A percentile compares a stretch with the other conserved stretches of the same genome.
These are phyloP conservation scores for Aspergillus fischeri DNA, from an alignment of 2,329 filamentous ascomycete genomes.

Conservation along the genomic window DNA sequence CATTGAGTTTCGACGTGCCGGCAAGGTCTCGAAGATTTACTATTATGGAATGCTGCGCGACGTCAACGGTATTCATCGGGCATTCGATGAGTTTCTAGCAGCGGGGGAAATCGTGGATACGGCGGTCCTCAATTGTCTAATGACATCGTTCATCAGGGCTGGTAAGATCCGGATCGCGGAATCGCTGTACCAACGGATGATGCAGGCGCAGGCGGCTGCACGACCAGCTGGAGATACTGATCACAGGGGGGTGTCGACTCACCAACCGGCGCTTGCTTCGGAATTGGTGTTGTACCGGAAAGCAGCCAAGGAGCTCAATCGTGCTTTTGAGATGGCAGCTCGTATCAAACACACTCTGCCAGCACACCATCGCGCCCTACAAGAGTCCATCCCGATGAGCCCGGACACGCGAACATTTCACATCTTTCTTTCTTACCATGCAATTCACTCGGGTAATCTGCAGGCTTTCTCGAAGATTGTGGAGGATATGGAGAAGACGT, in stretches of 20 bases:
- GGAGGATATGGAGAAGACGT: constrained; percentile 69
- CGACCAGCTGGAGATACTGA: constrained; percentile 27
- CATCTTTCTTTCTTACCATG: constrained; percentile 72
- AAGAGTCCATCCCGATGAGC: constrained; percentile 61
- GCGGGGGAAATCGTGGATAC: constrained; percentile 86
- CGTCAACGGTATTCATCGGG: constrained; percentile 66
- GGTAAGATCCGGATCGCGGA: constrained; percentile 75
- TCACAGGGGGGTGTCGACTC: constrained; percentile 17
- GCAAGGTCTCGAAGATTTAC: constrained; percentile 76
- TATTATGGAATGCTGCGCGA: constrained; percentile 75
- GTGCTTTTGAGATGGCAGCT: constrained; percentile 45
- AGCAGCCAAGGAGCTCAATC: constrained; percentile 43
- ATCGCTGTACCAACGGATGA: constrained; percentile 81
- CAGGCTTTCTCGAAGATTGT: constrained; percentile 66
- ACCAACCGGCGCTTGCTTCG: constrained; percentile 21
- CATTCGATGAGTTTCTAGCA: constrained; percentile 79
- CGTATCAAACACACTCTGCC: constrained; percentile 46
- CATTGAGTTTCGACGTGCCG: constrained; percentile 69
- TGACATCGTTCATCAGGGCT: constrained; percentile 70
- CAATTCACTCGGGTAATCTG: constrained; percentile 65
- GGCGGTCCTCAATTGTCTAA: constrained; percentile 78
- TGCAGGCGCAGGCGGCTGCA: constrained; percentile 49
- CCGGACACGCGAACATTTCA: constrained; percentile 78
- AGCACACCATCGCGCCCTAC: constrained; percentile 57
- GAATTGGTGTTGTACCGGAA: constrained; percentile 37